A percentile compares a stretch with the other conserved stretches of the same genome.
These are phyloP conservation scores for Helotiales sp. DNA, from an alignment of 2,329 filamentous ascomycete species.

Conservation along the genomic window DNA sequence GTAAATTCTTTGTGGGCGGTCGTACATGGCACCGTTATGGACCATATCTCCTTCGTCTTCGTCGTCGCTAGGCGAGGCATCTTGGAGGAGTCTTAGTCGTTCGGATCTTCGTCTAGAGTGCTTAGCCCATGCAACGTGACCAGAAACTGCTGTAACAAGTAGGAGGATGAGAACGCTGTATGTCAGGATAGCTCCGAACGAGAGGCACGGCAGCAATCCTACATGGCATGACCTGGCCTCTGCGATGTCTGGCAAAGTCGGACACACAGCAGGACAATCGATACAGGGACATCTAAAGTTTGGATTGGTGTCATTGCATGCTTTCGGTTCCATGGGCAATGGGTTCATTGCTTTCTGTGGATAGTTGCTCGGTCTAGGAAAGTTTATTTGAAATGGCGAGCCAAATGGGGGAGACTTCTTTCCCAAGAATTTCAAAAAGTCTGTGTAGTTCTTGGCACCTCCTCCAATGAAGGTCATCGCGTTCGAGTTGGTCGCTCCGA, in stretches of 20 bases:
- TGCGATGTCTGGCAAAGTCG: conserved; percentile 77
- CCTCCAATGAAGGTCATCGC: conserved; percentile 97
- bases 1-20: conserved; percentile 80
- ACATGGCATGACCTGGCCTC: conserved; percentile 77
- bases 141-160: conserved; percentile 68
- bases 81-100: conserved; percentile 83
- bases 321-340: conserved; percentile 74
- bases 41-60: conserved; percentile 91
- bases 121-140: conserved; percentile 76
- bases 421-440: conserved; percentile 89
- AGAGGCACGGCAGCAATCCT: conserved; percentile 87
- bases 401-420: conserved; percentile 85
- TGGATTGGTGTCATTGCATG: conserved; percentile 88
- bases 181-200: conserved; percentile 86
- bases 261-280: conserved; percentile 87
- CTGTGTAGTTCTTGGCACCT: conserved; percentile 86
- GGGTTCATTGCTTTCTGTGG: conserved; percentile 73
- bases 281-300: conserved; percentile 90
- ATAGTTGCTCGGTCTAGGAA: conserved; percentile 64
- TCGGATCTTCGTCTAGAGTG: conserved; percentile 78
- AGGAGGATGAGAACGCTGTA: conserved; percentile 78
- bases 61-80: conserved; percentile 82
- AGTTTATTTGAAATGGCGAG: conserved; percentile 98
- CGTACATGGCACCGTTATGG: conserved; percentile 75
- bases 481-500: conserved; percentile 88